These are phyloP conservation scores for Ceriops zippeliana DNA, from an alignment of 345 rosid species.

Conservation along the genomic window DNA sequence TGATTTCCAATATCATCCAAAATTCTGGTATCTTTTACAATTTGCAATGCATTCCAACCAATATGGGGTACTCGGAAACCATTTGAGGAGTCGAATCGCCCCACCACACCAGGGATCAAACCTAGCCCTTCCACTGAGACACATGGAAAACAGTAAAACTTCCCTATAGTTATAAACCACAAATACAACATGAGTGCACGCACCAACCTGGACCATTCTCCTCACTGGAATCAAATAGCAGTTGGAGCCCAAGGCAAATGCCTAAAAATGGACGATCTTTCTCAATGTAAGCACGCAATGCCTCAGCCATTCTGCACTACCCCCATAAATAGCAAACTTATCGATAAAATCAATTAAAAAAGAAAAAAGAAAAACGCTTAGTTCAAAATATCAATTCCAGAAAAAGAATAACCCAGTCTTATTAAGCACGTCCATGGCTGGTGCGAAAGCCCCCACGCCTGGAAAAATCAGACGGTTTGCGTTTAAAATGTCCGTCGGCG, in stretches of 20 bases:
- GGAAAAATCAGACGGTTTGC: constrained; percentile 84
- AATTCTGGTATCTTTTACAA: constrained; percentile 60
- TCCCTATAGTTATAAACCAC: constrained; percentile 2
- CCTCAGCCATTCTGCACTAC: constrained; percentile 78
- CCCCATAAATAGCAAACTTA: background rate
- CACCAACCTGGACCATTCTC: constrained; percentile 85
- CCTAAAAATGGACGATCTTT: constrained; percentile 92
- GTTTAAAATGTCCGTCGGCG: constrained; percentile 67
- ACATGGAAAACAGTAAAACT: constrained; percentile 6
- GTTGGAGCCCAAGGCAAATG: constrained; percentile 93
- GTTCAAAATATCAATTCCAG: background rate
- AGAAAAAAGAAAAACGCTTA: background rate
- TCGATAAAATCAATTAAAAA: background rate
- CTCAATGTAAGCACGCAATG: constrained; percentile 66
- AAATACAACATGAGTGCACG: background rate
- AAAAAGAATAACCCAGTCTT: constrained; percentile 52
- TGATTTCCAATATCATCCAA: constrained; percentile 74
- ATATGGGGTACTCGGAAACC: constrained; percentile 89
- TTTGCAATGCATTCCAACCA: constrained; percentile 97
- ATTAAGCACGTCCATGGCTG: constrained; percentile 86
- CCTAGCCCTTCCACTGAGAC: constrained; percentile 85
- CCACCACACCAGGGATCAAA: constrained; percentile 84
- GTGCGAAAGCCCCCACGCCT: constrained; percentile 91
- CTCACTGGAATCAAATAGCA: constrained; percentile 82
- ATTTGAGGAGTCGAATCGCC: constrained; percentile 72